A percentile compares a stretch with the other conserved stretches of the same genome.
Evolutionary conservation across 2,329 filamentous ascomycete genomes (phyloP).

Genomic region (Sclerotinia spermophila): DNA sequence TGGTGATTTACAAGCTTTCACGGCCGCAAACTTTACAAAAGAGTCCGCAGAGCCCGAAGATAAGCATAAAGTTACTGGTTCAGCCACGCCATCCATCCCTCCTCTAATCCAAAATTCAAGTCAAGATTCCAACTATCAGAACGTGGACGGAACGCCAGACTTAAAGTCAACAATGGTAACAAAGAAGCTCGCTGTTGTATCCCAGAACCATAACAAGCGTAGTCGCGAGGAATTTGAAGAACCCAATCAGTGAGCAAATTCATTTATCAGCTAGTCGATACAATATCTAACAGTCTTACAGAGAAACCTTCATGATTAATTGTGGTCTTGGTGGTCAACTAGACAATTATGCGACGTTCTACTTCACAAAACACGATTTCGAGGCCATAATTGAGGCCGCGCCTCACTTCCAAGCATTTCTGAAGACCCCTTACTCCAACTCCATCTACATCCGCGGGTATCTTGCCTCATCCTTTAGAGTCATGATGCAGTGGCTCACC

Average conservation of each 20-base stretch:
- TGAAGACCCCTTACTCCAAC: not conserved
- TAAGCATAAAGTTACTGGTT: not conserved
- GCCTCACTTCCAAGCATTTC: not conserved
- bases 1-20: not conserved
- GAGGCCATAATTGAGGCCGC: not conserved
- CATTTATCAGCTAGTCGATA: rapidly evolving
- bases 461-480: not conserved
- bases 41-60: not conserved
- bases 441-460: not conserved
- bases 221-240: not conserved
- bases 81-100: not conserved
- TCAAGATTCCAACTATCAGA: rapidly evolving
- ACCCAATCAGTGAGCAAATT: not conserved
- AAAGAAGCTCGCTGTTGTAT: not conserved
- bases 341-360: not conserved
- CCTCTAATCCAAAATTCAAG: not conserved
- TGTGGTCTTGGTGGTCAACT: not conserved
- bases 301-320: not conserved
- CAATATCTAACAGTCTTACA: not conserved
- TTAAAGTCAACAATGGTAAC: not conserved
- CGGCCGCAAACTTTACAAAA: not conserved
- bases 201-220: not conserved
- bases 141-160: no score
- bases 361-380: not conserved
- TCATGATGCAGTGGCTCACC: not conserved